Base-by-base conservation (phyloP, 805 yeast genomes). In the Maudiozyma bulderi region DNA sequence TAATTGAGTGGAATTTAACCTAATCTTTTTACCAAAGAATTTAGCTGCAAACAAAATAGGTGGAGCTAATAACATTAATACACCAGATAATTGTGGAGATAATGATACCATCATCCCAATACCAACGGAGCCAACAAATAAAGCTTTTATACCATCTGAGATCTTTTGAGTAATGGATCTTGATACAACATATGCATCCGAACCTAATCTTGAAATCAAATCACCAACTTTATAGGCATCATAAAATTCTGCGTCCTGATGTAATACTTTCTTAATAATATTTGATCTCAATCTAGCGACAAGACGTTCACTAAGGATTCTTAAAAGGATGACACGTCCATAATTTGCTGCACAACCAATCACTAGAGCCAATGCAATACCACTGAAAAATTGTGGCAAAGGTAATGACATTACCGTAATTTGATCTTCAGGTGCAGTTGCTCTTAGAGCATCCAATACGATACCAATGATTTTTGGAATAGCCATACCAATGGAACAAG, bases 151-250 rank as follows among this genome's bases (percentile, higher is more conserved):
- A 6, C 99, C 99, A 65, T 91, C 98, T 50, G 95, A 84, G 31
- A 91, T 75, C 62, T 91, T 91, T 57, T 87, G 95, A 26, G 97
- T 87, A 53, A 93, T 77, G 0, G 96, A 82, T 55, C 88, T 78
- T 8, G 96, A 80, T 15, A 91, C 95, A 31, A 93, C 81, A 52
- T 86, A 89, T 1, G 96, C 86, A 65, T 93, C 99, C 40, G 86
- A 84, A 13, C 95, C 85, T 46, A 91, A 70, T 51, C 99, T 74
- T 9, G 96, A 88, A 41, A 91, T 89, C 60, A 91, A 73, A 62
- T 91, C 99, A 39, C 99, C 99, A 8, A 89, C 89, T 61, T 91
- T 84, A 53, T 95, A 88, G n/a, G 82, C 79, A 62, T 91, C 99
- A 68, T 89, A 90, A 62, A 93, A 91, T 61, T 85, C 90, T 14